phyloP scores from a whole-genome alignment of 176 grass and related monocot genomes.

The Echinochloa phyllopogon region DNA sequence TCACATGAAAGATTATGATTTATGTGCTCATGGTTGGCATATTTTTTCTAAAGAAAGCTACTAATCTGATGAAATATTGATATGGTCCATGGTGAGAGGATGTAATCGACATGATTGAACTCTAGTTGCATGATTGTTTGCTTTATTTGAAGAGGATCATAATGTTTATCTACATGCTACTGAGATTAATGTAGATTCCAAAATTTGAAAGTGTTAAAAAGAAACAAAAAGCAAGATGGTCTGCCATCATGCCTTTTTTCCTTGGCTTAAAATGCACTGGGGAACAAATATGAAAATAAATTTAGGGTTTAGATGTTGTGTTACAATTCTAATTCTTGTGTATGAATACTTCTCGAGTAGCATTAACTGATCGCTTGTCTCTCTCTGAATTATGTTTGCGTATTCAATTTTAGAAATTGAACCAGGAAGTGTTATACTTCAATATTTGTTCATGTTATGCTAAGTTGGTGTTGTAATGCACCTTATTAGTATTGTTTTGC shows the following conservation, averaged over 20 bases:
- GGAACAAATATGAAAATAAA: background rate
- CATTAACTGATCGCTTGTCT: constrained; percentile 12
- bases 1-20: background rate
- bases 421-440: background rate
- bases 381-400: background rate
- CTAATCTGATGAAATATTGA: constrained; percentile 3
- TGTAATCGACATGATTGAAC: background rate
- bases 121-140: background rate
- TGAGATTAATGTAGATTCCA: background rate
- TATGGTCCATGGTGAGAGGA: background rate
- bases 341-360: constrained; percentile 6
- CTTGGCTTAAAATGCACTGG: background rate
- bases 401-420: background rate
- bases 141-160: background rate
- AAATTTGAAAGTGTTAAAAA: background rate
- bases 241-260: background rate
- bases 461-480: background rate
- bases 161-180: background rate
- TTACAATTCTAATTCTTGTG: background rate
- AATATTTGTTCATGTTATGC: background rate
- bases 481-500: background rate
- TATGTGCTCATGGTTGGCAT: constrained; percentile 9
- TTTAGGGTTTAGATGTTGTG: background rate
- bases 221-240: background rate
- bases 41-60: background rate